These are phyloP conservation scores for Helicostylum pulchrum DNA, from an alignment of 192 early-diverging fungal genomes.

Conservation along the genomic window DNA sequence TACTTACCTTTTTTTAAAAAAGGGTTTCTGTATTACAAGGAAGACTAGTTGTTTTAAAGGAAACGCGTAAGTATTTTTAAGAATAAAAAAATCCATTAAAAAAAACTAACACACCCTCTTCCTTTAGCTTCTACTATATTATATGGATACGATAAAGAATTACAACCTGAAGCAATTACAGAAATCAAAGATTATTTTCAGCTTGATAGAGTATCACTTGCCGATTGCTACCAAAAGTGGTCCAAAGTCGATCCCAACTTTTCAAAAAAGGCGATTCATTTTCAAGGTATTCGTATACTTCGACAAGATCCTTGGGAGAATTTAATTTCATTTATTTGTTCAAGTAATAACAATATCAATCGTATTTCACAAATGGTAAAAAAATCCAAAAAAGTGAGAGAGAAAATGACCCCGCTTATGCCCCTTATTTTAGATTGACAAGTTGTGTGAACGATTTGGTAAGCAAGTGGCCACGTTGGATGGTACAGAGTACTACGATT, in stretches of 20 bases:
- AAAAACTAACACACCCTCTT: background rate
- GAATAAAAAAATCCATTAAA: background rate
- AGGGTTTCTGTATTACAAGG: slow-evolving; percentile 54
- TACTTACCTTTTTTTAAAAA: background rate
- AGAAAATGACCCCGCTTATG: no score
- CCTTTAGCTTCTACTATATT: slow-evolving; percentile 24
- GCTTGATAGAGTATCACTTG: slow-evolving; percentile 58
- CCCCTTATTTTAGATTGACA: slow-evolving; percentile 39
- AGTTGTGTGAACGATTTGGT: slow-evolving; percentile 48
- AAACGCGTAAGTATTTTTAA: slow-evolving; percentile 44
- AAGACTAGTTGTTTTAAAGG: slow-evolving; percentile 58
- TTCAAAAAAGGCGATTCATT: slow-evolving; percentile 44
- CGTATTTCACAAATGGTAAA: slow-evolving; percentile 83
- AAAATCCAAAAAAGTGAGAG: background rate
- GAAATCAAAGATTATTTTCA: slow-evolving; percentile 77
- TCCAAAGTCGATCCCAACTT: slow-evolving; percentile 67
- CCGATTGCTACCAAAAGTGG: slow-evolving; percentile 55
- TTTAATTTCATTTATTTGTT: slow-evolving; percentile 89
- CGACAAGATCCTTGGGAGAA: slow-evolving; percentile 87
- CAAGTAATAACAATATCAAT: slow-evolving; percentile 91
- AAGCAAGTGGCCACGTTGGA: slow-evolving; percentile 36
- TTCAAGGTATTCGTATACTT: slow-evolving; percentile 71
- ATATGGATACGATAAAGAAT: slow-evolving; percentile 23
- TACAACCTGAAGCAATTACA: slow-evolving; percentile 22
- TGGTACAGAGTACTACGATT: slow-evolving; percentile 55